These are phyloP conservation scores for Funneliformis geosporum DNA, from an alignment of 192 early-diverging fungal species.

Conservation along the genomic window DNA sequence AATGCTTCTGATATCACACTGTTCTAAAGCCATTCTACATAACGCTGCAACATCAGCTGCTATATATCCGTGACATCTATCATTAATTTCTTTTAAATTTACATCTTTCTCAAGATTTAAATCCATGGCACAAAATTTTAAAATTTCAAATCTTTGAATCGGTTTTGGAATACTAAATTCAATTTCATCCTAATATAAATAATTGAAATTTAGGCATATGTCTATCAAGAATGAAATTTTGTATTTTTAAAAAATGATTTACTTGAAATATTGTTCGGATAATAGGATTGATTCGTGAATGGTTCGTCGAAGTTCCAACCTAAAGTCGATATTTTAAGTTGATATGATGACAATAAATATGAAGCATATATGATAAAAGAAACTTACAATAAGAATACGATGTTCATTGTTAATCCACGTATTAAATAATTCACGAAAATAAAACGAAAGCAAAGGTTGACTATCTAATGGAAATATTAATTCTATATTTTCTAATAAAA, in stretches of 20 bases:
- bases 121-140: constrained; percentile 35
- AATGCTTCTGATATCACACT: constrained; percentile 2
- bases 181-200: constrained; percentile 46
- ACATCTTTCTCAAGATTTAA: not conserved
- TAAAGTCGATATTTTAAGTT: not conserved
- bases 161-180: constrained; percentile 56
- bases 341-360: too few species aligned
- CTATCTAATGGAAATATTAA: constrained; percentile 49
- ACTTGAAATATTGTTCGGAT: constrained; percentile 5
- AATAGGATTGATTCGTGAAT: not conserved
- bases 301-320: constrained; percentile 16
- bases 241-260: not conserved
- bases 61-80: constrained; percentile 56
- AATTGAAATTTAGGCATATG: too few species aligned
- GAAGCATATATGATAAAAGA: not conserved
- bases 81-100: constrained; percentile 38
- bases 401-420: constrained; percentile 19
- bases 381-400: constrained; percentile 27
- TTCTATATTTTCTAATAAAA: constrained; percentile 56
- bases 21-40: constrained; percentile 37
- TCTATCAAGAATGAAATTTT: not conserved
- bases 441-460: constrained; percentile 29
- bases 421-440: constrained; percentile 35
- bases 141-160: constrained; percentile 45
- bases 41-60: constrained; percentile 56